Evolutionary conservation across 176 grass and related monocot species (phyloP), one percentile per base, ranked within the genome.

Genomic region (Cocos nucifera): DNA sequence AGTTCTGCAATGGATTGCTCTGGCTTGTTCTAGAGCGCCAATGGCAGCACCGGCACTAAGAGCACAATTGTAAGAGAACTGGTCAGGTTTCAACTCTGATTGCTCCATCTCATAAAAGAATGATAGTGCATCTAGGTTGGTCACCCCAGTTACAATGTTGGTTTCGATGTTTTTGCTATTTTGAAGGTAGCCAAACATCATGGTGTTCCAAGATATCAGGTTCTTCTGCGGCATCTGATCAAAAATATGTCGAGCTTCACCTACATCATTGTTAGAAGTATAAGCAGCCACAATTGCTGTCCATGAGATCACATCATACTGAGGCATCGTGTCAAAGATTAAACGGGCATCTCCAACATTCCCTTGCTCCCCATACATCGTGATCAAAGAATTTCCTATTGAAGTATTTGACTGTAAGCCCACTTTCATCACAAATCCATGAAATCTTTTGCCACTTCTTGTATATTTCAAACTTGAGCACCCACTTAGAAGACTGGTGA

Each of bases 21-120:
- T 73, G 26, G 70, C 50, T 18, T 63, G 70, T 20, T 56, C 70
- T 24, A 73, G 20, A 56, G 59, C 51, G 17, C 70, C 59, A 6
- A 55, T 35, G 59, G 4, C 7, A 48, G 70, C 70, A 56, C 70
- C 63, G 49, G 52, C 59, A 73, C 70, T 56, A 17, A 73, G 49
- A 39, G 51, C 70, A 49, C 59, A 73, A 26, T 73, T 73, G 24
- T 73, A 73, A 16, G 70, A 72, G 70, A 63, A 73, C 7, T 73
- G 70, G 59, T 73, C 51, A 18, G 57, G 50, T 24, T 49, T 73
- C 24, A 73, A 28, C 32, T 53, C 59, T 48, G 70, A 73, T 44
- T 55, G 9, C 23, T 73, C 70, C 70, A 63, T 63, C 27, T 54
- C 8, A 23, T 72, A 62, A 17, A 55, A 55, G 50, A 73, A 39